Evolutionary conservation across 139 green algal species (phyloP).

Genomic region (Ettlia oleoabundans): DNA sequence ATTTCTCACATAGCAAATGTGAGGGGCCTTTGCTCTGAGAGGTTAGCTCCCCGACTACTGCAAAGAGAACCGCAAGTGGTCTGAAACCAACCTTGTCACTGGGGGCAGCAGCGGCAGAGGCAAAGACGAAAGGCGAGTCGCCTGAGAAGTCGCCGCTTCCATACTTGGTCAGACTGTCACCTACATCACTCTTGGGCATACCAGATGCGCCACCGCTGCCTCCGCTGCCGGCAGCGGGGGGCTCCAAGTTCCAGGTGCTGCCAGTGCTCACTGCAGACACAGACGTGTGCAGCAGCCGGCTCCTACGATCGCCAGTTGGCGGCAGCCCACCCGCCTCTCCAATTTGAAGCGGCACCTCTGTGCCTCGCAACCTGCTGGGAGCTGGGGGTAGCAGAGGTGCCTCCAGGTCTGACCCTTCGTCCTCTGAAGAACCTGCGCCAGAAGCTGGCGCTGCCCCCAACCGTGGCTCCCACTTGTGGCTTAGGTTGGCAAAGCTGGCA

Average conservation of each 20-base stretch:
- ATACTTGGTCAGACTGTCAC: not conserved
- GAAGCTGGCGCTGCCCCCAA: not conserved
- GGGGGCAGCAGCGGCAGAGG: not conserved
- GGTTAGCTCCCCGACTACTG: too few species aligned
- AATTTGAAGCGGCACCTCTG: not conserved
- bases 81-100: not conserved
- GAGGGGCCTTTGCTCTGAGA: too few species aligned
- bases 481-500: not conserved
- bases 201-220: not conserved
- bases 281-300: not conserved
- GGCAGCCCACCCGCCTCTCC: too few species aligned
- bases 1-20: too few species aligned
- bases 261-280: not conserved
- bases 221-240: not conserved
- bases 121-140: constrained; percentile 11
- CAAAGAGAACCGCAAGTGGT: too few species aligned
- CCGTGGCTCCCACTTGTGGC: constrained; percentile 30
- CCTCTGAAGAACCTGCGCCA: not conserved
- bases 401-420: not conserved
- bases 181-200: too few species aligned
- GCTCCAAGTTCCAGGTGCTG: not conserved
- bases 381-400: constrained; percentile 20
- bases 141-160: constrained; percentile 8
- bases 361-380: not conserved
- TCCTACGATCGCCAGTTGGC: too few species aligned